Evolutionary conservation across 2,329 filamentous ascomycete species (phyloP), one percentile per base, ranked within the genome.

Genomic region (Ophiostoma quercus): DNA sequence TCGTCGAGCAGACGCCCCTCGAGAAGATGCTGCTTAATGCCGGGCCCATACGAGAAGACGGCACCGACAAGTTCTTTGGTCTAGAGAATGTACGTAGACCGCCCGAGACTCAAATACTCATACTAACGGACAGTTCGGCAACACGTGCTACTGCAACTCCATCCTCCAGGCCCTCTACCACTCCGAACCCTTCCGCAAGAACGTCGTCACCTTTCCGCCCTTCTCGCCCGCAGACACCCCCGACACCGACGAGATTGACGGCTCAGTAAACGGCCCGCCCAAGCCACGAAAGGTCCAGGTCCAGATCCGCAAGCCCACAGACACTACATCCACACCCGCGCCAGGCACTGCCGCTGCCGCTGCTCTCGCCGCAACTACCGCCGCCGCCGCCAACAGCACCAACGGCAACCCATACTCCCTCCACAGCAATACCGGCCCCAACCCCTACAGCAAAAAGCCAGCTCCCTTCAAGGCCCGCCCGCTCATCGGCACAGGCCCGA

Each of bases 141-240:
- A 97, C 78, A 98, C 94, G 78, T 98, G 94, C 79, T 99, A 99
- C 81, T 97, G 92, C 82, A 99, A 99, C 80, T 99, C 95, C 16
- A 97, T 99, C 76, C 87, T 99, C 71, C 95, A 99, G 82, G 96
- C 93, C 76, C 88, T 99, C 71, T 99, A 96, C 82, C 97, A 96
- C 82, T 97, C 94, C 25, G 90, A 92, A 63, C 88, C 92, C 41
- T 99, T 99, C 79, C 92, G 95, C 80, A 90, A 97, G 82, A 88
- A 94, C 77, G 92, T 99, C 74, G 88, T 99, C 79, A 94, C 91
- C 77, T 99, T 96, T 77, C 94, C 95, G 3, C 85, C 87, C 43
- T 84, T 88, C 72, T 88, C 90, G 4, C 88, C 91, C 12, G 83
- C 88, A 73, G 88, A 92, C 76, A 88, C 86, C 22, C 85, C 92